Base-by-base conservation (phyloP, 2,329 filamentous ascomycete genomes). In the Cercospora canescens region DNA sequence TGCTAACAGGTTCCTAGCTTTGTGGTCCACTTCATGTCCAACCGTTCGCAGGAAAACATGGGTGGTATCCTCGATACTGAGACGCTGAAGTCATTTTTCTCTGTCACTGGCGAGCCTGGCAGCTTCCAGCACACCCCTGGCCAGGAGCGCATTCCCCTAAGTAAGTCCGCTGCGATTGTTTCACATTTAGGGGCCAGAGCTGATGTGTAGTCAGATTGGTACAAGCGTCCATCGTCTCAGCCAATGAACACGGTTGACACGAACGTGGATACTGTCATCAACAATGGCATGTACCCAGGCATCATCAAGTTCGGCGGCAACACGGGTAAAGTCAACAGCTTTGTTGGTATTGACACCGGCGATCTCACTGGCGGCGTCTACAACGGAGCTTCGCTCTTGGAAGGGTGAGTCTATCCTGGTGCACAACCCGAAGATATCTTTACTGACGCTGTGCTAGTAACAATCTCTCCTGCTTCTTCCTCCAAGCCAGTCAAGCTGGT, bases 81-180 rank as follows among this genome's bases (percentile, higher is more conserved):
- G 37, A 66, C 65, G 11, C 67, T 74, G 59, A 71, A 72, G 60
- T 66, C 66, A 4, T 74, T 72, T 64, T 74, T 73, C 55, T 71
- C 65, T 37, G 69, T 74, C 50, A 61, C 64, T 5, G 71, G 71
- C n/a, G 66, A 73, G 9, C 64, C 65, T 6, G 70, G 69, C 12
- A 64, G 52, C 16, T 71, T 72, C 62, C 60, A 52, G 0, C 69
- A 69, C 61, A 62, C 58, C 2, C 64, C 57, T 14, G 73, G 73
- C 24, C 67, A 72, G 4, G 73, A 75, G 67, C 69, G 75, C 4
- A 79, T 82, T 60, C 80, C 81, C 2, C 73, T 80, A 18, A 79
- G 59, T 61, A 37, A 52, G 58, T 16, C 4, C 3, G 24, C 11
- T 24, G 4, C 24, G 7, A 6, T 18, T 9, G n/a, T 14, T 8